Percentiles rank a stretch among this genome's conserved stretches.
phyloP scores from a whole-genome alignment of 306 rosid species.

The Gynostemma pentaphyllum region DNA sequence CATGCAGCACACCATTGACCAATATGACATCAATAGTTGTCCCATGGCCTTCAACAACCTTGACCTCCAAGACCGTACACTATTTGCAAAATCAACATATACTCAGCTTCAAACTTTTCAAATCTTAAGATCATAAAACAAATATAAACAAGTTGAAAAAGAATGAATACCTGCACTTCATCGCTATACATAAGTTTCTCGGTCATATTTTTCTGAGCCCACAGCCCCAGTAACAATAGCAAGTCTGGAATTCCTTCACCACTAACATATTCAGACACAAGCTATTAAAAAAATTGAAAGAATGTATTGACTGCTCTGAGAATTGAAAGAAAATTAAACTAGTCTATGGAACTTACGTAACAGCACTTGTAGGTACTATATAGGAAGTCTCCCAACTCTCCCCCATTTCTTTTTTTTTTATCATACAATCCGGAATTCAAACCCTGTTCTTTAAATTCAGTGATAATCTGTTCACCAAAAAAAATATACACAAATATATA shows the following conservation, averaged over 20 bases:
- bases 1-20: slow-evolving; percentile 93
- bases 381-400: slow-evolving; percentile 87
- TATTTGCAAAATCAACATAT: slow-evolving; percentile 26
- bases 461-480: slow-evolving; percentile 46
- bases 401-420: slow-evolving; percentile 86
- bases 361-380: slow-evolving; percentile 95
- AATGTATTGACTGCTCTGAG: not conserved
- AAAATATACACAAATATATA: slow-evolving; percentile 9
- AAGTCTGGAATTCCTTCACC: slow-evolving; percentile 96
- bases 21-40: slow-evolving; percentile 95
- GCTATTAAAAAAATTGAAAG: slow-evolving; percentile 13
- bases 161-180: slow-evolving; percentile 73
- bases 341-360: slow-evolving; percentile 41
- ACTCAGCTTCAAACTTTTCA: slow-evolving; percentile 19
- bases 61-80: slow-evolving; percentile 97
- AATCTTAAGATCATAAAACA: slow-evolving; percentile 13
- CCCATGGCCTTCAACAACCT: slow-evolving; percentile 95
- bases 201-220: slow-evolving; percentile 89
- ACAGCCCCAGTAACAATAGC: slow-evolving; percentile 64
- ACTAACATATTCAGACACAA: slow-evolving; percentile 32
- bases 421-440: slow-evolving; percentile 74
- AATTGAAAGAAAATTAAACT: not conserved
- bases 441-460: slow-evolving; percentile 82
- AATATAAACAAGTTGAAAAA: slow-evolving; percentile 6
- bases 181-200: slow-evolving; percentile 77